Evolutionary conservation across 768 basidiomycete genomes (phyloP).

Genomic region (Amanita inopinata): DNA sequence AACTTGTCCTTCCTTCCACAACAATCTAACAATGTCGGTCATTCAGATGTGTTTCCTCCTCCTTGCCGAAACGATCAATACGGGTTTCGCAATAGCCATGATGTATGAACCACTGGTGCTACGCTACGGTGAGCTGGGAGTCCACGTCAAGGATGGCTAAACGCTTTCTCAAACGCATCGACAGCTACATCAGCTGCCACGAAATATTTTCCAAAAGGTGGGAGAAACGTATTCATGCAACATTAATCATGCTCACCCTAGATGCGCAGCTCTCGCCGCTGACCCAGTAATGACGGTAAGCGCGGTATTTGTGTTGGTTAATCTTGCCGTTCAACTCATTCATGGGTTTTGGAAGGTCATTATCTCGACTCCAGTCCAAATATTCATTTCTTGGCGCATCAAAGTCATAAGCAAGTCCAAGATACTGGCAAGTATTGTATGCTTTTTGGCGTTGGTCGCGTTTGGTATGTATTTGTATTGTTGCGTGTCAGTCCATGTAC

Average conservation of each 20-base stretch:
- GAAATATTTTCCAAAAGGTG: conserved; percentile 22
- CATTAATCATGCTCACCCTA: neutral
- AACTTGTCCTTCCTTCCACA: neutral
- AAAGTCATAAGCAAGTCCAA: conserved; percentile 21
- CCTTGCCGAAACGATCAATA: conserved; percentile 27
- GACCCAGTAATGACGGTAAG: conserved; percentile 27
- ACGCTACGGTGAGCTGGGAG: conserved; percentile 22
- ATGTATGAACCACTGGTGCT: conserved; percentile 31
- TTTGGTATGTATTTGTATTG: conserved; percentile 18
- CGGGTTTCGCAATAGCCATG: conserved; percentile 24
- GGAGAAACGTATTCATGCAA: conserved; percentile 11
- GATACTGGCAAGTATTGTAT: conserved; percentile 19
- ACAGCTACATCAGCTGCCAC: conserved; percentile 15
- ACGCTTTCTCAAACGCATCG: neutral
- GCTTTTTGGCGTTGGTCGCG: conserved; percentile 19
- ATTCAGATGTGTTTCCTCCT: conserved; percentile 25
- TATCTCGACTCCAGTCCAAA: conserved; percentile 30
- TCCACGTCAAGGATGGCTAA: neutral
- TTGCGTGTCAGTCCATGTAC: neutral
- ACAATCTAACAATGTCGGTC: neutral
- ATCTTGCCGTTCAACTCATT: neutral
- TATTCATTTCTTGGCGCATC: conserved; percentile 33
- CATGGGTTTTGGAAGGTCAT: conserved; percentile 20
- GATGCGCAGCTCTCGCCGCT: conserved; percentile 7
- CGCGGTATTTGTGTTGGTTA: neutral